A percentile compares a stretch with the other conserved stretches of the same genome.
Conservation (phyloP, 306 rosid species). For the Cajanus cajan region DNA sequence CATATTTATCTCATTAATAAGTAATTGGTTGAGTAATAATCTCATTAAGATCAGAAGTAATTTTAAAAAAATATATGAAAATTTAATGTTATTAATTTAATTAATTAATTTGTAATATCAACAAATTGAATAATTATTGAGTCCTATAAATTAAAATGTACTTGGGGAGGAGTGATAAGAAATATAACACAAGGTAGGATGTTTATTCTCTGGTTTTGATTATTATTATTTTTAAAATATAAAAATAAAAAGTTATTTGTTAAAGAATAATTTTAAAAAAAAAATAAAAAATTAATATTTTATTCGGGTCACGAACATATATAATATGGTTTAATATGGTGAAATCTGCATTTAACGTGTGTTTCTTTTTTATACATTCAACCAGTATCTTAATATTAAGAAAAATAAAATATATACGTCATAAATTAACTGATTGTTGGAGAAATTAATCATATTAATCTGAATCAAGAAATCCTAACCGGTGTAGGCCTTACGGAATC, state of each 20-base stretch:
- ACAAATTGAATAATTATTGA: too few species aligned
- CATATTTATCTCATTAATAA: too few species aligned
- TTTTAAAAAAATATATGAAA: too few species aligned
- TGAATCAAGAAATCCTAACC: neutral
- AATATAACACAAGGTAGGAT: neutral
- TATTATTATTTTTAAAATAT: neutral
- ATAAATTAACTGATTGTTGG: neutral
- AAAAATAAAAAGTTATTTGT: neutral
- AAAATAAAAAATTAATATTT: neutral
- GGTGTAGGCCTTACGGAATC: neutral
- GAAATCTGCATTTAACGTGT: neutral
- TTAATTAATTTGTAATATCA: too few species aligned
- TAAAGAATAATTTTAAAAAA: neutral
- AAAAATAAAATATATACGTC: neutral
- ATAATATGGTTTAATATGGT: neutral
- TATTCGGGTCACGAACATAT: neutral
- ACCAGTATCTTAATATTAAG: neutral
- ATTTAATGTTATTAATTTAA: too few species aligned
- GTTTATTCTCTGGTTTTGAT: neutral
- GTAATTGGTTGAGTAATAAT: too few species aligned
- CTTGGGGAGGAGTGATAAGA: neutral
- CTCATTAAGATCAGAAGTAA: too few species aligned
- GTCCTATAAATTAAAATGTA: too few species aligned
- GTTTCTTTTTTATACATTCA: too few species aligned
- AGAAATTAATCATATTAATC: neutral